Evolutionary conservation across 2,329 filamentous ascomycete species (phyloP).

Genomic region (Pestalotiopsis sp.): DNA sequence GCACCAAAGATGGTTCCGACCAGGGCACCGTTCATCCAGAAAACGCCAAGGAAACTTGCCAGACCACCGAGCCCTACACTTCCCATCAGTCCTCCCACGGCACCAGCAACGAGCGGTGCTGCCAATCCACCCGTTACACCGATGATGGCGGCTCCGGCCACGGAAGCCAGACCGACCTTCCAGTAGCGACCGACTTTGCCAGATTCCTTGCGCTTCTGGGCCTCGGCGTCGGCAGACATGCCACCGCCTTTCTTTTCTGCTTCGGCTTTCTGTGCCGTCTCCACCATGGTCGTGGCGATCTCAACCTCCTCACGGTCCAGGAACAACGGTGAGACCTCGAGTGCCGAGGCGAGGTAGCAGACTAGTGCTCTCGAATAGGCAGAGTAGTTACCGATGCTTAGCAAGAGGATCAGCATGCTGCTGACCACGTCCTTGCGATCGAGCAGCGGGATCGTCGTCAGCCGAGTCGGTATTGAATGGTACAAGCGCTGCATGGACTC

Average conservation of each 20-base stretch:
- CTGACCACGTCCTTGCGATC: conserved; percentile 69
- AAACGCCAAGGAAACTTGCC: conserved; percentile 81
- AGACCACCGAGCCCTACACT: conserved; percentile 84
- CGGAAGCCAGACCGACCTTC: conserved; percentile 89
- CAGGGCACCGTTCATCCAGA: conserved; percentile 83
- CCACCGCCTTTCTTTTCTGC: conserved; percentile 37
- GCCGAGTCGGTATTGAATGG: conserved; percentile 54
- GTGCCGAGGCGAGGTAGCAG: conserved; percentile 67
- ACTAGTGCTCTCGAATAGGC: conserved; percentile 73
- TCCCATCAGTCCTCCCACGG: conserved; percentile 82
- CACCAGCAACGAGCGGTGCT: conserved; percentile 83
- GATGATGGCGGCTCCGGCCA: conserved; percentile 87
- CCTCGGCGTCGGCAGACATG: conserved; percentile 78
- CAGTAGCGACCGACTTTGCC: conserved; percentile 74
- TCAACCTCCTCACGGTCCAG: conserved; percentile 73
- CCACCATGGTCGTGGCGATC: conserved; percentile 74
- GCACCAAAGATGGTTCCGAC: conserved; percentile 89
- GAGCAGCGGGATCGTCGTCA: conserved; percentile 57
- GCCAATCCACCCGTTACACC: conserved; percentile 91
- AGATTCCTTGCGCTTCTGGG: conserved; percentile 71
- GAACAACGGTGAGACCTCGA: conserved; percentile 63
- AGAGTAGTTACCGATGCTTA: conserved; percentile 75
- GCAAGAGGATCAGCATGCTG: conserved; percentile 68
- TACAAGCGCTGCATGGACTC: conserved; percentile 55
- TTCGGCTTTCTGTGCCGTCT: conserved; percentile 60